These are phyloP conservation scores for Crithidia bombi DNA, from an alignment of 208 protist genomes.

Conservation along the genomic window DNA sequence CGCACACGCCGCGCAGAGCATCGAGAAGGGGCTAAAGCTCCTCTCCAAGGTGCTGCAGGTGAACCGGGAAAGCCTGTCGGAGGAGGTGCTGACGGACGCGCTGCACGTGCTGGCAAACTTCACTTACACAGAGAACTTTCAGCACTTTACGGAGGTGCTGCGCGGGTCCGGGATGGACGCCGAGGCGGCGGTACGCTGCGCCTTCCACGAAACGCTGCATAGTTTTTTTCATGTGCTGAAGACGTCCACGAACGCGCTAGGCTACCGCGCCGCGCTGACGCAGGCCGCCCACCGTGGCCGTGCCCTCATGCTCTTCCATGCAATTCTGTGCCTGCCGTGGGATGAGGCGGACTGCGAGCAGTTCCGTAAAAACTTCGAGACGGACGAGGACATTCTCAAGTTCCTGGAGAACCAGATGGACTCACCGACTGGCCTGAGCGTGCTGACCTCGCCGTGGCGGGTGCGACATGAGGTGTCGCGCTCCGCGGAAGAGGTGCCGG, in stretches of 20 bases:
- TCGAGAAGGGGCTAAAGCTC: constrained; percentile 58
- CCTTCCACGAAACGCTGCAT: constrained; percentile 73
- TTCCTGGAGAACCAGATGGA: constrained; percentile 68
- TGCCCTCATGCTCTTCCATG: constrained; percentile 64
- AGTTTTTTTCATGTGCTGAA: constrained; percentile 34
- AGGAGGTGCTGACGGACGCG: constrained; percentile 30
- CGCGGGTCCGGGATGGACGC: constrained; percentile 72
- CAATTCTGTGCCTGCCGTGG: constrained; percentile 84
- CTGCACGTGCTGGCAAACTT: constrained; percentile 62
- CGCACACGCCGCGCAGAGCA: constrained; percentile 61
- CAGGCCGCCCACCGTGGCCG: constrained; percentile 46
- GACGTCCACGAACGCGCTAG: constrained; percentile 24
- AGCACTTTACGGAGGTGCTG: constrained; percentile 71
- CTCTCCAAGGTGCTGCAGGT: constrained; percentile 44
- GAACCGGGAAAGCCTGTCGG: constrained; percentile 23
- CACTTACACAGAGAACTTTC: constrained; percentile 46
- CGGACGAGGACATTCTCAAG: constrained; percentile 54
- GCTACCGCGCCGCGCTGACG: constrained; percentile 51
- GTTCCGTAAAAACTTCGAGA: constrained; percentile 46
- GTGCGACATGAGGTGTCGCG: constrained; percentile 35
- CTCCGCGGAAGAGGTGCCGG: constrained; percentile 17
- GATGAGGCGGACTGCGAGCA: constrained; percentile 81
- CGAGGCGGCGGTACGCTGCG: constrained; percentile 62
- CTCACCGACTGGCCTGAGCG: constrained; percentile 50
- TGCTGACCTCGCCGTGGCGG: constrained; percentile 54